A percentile compares a stretch with the other conserved stretches of the same genome.
Conservation (phyloP, 148 eudicot species). For the Fagopyrum esculentum region DNA sequence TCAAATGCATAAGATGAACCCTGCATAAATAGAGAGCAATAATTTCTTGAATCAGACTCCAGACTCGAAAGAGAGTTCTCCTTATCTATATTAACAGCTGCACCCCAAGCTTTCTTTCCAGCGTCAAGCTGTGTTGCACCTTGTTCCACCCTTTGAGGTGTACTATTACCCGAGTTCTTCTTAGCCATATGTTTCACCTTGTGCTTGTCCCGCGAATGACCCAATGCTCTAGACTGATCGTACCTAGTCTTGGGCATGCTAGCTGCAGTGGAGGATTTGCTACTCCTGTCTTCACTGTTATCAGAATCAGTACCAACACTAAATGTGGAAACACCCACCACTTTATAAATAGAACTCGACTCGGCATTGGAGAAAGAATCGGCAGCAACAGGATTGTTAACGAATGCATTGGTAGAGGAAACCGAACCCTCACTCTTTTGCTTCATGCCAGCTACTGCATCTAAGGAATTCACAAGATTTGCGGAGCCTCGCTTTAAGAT, state of each 20-base stretch:
- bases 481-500: constrained; percentile 32
- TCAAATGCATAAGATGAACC: constrained; percentile 22
- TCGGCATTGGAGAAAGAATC: constrained; percentile 24
- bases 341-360: constrained; percentile 18
- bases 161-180: constrained; percentile 15
- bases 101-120: constrained; percentile 60
- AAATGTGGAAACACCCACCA: constrained; percentile 26
- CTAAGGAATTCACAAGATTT: constrained; percentile 21
- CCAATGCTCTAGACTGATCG: constrained; percentile 18
- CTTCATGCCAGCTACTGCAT: constrained; percentile 22
- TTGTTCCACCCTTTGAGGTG: background rate
- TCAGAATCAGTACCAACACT: constrained; percentile 45
- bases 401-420: constrained; percentile 55
- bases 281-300: constrained; percentile 67
- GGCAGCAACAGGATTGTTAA: constrained; percentile 20
- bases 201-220: constrained; percentile 29
- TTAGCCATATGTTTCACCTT: constrained; percentile 24
- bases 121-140: constrained; percentile 24
- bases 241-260: constrained; percentile 41
- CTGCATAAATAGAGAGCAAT: constrained; percentile 51
- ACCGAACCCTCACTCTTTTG: constrained; percentile 42
- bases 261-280: constrained; percentile 75
- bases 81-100: constrained; percentile 40
- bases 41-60: constrained; percentile 82
- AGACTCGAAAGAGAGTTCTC: constrained; percentile 73